Percentiles rank a stretch among this genome's conserved stretches.
These are phyloP conservation scores for Phaeophleospora eucalypticola DNA, from an alignment of 2,329 filamentous ascomycete species.

Conservation along the genomic window DNA sequence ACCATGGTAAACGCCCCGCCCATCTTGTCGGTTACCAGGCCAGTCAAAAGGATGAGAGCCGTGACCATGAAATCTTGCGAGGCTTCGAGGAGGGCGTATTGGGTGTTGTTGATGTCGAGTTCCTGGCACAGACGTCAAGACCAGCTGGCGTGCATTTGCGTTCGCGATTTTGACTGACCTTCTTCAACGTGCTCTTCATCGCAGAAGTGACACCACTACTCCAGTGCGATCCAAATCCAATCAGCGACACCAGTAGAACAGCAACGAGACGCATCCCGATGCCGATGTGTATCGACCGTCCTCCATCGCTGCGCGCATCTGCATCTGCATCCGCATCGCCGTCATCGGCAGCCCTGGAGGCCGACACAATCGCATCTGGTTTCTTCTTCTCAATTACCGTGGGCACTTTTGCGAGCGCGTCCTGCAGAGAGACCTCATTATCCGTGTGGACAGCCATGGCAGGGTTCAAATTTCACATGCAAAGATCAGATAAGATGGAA, in stretches of 20 bases:
- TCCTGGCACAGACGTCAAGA: too few species aligned
- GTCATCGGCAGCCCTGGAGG: too few species aligned
- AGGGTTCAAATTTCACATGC: neutral
- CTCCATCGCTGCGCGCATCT: constrained; percentile 12
- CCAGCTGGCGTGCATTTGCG: neutral
- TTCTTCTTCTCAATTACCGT: neutral
- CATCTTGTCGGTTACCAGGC: constrained; percentile 55
- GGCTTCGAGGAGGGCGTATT: constrained; percentile 56
- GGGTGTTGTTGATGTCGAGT: constrained; percentile 56
- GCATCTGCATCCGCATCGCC: neutral
- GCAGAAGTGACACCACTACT: constrained; percentile 58
- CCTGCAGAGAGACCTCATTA: constrained; percentile 1
- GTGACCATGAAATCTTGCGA: constrained; percentile 62
- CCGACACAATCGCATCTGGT: neutral
- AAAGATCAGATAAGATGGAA: constrained; percentile 4
- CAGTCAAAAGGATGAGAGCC: constrained; percentile 51
- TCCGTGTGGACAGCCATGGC: neutral
- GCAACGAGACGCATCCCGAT: constrained; percentile 39
- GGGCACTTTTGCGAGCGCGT: neutral
- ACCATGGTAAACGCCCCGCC: constrained; percentile 58
- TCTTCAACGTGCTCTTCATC: constrained; percentile 60
- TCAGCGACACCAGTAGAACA: constrained; percentile 50
- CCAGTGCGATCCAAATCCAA: constrained; percentile 59
- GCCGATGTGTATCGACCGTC: constrained; percentile 16
- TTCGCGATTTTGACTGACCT: constrained; percentile 31